Evolutionary conservation across 1,284 basidiomycete genomes (phyloP).

Genomic region (Coniophora puteana): DNA sequence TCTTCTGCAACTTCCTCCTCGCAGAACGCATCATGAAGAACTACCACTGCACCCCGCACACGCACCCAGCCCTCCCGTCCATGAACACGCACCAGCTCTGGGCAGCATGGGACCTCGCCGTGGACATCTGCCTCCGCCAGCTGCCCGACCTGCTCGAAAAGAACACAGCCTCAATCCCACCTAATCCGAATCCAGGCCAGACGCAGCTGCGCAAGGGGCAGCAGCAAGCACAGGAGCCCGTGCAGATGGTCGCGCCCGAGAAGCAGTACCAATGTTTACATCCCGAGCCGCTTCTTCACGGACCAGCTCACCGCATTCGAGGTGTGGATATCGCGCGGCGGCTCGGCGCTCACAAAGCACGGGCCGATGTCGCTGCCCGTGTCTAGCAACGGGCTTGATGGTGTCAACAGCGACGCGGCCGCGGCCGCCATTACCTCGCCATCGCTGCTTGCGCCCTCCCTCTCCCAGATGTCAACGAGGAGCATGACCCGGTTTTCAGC

Average conservation of each 20-base stretch:
- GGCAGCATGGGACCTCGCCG: constrained; percentile 97
- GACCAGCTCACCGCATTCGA: constrained; percentile 98
- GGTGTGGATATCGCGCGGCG: constrained; percentile 94
- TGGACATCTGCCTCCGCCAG: constrained; percentile 94
- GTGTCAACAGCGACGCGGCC: constrained; percentile 20
- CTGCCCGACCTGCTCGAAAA: constrained; percentile 84
- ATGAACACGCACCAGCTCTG: constrained; percentile 96
- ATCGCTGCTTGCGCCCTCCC: not conserved
- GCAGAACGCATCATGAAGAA: constrained; percentile 99
- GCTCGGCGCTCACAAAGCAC: constrained; percentile 74
- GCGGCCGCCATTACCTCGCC: constrained; percentile 1
- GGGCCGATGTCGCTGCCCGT: constrained; percentile 69
- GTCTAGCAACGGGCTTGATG: constrained; percentile 28
- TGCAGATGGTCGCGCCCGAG: too few relatives aligned
- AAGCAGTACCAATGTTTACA: constrained; percentile 60
- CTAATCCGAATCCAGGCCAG: constrained; percentile 34
- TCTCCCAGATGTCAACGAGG: too few relatives aligned
- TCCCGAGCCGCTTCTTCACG: constrained; percentile 92
- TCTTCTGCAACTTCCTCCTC: constrained; percentile 95
- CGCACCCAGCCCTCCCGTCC: constrained; percentile 86
- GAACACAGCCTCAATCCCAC: constrained; percentile 33
- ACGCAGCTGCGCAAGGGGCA: constrained; percentile 25
- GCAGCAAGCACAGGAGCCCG: constrained; percentile 25
- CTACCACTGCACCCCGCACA: constrained; percentile 96
- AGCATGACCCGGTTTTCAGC: too few relatives aligned